These are phyloP conservation scores for Sclerotinia trifoliorum DNA, from an alignment of 2,329 filamentous ascomycete genomes.

Conservation along the genomic window DNA sequence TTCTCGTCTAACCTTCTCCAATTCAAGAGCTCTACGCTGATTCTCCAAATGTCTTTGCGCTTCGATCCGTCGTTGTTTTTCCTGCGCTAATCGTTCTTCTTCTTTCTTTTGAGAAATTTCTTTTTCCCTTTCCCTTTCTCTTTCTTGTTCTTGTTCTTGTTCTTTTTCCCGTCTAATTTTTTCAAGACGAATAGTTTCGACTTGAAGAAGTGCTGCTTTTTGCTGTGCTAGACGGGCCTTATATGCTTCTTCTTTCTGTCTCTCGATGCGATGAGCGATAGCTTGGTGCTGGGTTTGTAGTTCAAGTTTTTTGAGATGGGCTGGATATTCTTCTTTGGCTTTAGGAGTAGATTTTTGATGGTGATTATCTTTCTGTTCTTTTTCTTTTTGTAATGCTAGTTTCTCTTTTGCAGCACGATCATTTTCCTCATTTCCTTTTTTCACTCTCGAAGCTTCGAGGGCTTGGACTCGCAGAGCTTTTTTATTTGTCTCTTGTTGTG, in stretches of 20 bases:
- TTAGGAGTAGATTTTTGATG: neutral
- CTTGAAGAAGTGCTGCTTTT: neutral
- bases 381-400: neutral
- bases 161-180: neutral
- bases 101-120: neutral
- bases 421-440: neutral
- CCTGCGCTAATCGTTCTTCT: neutral
- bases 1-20: neutral
- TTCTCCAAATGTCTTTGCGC: neutral
- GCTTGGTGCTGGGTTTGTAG: neutral
- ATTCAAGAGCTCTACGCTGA: neutral
- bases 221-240: neutral
- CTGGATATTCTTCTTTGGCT: neutral
- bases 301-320: neutral
- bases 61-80: neutral
- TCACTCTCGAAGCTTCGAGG: neutral
- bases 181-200: neutral
- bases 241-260: neutral
- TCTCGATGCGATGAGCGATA: neutral
- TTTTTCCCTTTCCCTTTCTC: neutral
- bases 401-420: neutral
- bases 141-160: neutral
- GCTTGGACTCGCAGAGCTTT: neutral
- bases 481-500: neutral
- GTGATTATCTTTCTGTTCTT: neutral